These are phyloP conservation scores for Plasmodium yoelii DNA, from an alignment of 169 alveolate species.

Conservation along the genomic window DNA sequence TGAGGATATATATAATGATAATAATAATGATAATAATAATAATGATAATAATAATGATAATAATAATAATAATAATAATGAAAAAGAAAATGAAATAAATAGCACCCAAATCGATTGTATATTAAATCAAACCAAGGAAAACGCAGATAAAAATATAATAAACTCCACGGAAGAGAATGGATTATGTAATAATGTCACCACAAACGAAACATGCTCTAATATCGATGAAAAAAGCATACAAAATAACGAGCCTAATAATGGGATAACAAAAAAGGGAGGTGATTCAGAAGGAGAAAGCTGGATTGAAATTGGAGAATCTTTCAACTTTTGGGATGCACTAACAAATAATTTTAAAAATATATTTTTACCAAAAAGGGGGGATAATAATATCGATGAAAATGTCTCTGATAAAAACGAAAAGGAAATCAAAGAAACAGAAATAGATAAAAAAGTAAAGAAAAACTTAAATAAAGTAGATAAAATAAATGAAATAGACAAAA, in stretches of 20 bases:
- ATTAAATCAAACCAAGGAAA: not conserved
- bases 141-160: not conserved
- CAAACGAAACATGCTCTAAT: not conserved
- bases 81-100: not conserved
- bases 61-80: not conserved
- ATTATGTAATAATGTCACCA: not conserved
- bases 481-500: not conserved
- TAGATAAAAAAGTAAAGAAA: not conserved
- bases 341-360: constrained; percentile 70
- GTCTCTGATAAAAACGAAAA: not conserved
- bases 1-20: not conserved
- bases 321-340: constrained; percentile 59
- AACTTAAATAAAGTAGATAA: not conserved
- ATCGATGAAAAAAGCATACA: not conserved
- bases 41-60: not conserved
- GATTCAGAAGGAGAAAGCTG: constrained; percentile 24
- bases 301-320: constrained; percentile 47
- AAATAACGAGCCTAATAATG: not conserved
- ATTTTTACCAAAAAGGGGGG: constrained; percentile 39
- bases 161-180: not conserved
- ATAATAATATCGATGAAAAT: not conserved
- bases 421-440: not conserved
- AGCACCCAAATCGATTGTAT: not conserved
- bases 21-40: not conserved
- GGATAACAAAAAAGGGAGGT: not conserved